Percentiles rank a stretch among this genome's conserved stretches.
Conservation (phyloP, 345 rosid genomes). For the Moricandia arvensis region DNA sequence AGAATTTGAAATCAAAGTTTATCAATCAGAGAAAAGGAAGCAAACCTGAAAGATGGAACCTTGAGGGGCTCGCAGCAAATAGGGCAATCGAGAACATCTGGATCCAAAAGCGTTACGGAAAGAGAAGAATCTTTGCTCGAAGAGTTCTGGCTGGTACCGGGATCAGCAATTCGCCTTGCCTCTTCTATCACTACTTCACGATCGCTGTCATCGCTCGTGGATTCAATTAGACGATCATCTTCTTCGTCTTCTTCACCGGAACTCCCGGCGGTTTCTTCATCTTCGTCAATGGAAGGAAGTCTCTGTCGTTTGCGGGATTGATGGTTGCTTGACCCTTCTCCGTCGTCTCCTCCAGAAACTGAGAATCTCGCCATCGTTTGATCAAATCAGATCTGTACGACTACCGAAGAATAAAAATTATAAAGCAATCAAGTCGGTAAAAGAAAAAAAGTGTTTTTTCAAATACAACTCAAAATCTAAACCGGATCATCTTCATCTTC, state of each 20-base stretch:
- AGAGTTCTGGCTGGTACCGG: constrained; percentile 3
- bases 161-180: not conserved
- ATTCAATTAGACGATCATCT: not conserved
- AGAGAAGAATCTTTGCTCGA: constrained; percentile 11
- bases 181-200: not conserved
- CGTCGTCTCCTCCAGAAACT: constrained; percentile 27
- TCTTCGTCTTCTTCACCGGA: constrained; percentile 28
- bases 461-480: too few relatives aligned
- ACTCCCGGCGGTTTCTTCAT: constrained; percentile 28
- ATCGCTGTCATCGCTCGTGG: constrained; percentile 21
- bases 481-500: too few relatives aligned
- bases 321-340: constrained; percentile 28
- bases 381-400: not conserved
- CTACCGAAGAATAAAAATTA: not conserved
- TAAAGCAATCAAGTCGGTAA: too few relatives aligned
- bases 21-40: not conserved
- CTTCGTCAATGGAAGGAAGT: constrained; percentile 33
- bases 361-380: constrained; percentile 28
- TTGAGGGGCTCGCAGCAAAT: constrained; percentile 33
- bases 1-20: not conserved
- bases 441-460: too few relatives aligned
- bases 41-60: constrained; percentile 31
- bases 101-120: constrained; percentile 25
- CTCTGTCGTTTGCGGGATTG: constrained; percentile 27
- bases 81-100: constrained; percentile 37